These are phyloP conservation scores for Podospora fimiseda DNA, from an alignment of 495 filamentous ascomycete species.

Conservation along the genomic window DNA sequence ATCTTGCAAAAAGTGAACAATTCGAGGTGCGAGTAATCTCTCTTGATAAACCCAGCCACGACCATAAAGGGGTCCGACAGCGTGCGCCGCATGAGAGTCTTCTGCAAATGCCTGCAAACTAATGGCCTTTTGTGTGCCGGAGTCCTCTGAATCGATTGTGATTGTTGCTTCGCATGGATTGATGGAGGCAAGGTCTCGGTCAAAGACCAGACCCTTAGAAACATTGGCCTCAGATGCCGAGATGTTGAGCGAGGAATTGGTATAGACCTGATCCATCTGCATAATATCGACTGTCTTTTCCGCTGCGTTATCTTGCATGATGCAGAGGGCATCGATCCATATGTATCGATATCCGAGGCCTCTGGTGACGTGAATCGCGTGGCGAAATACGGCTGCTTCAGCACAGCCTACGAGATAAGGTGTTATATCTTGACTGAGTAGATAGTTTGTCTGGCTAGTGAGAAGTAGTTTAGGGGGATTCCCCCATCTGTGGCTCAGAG, in stretches of 20 bases:
- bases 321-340: constrained; percentile 25
- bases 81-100: background rate
- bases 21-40: constrained; percentile 5
- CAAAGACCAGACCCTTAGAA: constrained; percentile 1
- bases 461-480: background rate
- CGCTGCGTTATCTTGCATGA: constrained; percentile 16
- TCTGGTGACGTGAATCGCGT: constrained; percentile 6
- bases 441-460: background rate
- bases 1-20: constrained; percentile 1
- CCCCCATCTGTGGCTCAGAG: constrained; percentile 6
- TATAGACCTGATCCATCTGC: constrained; percentile 14
- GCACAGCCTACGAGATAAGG: background rate
- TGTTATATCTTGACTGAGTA: background rate
- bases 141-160: background rate
- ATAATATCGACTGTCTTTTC: constrained; percentile 16
- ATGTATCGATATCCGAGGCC: constrained; percentile 15
- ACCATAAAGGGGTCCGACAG: constrained; percentile 3
- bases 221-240: background rate
- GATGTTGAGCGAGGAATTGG: constrained; percentile 11
- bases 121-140: background rate
- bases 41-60: constrained; percentile 14
- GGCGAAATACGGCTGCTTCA: constrained; percentile 6
- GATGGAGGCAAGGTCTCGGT: background rate
- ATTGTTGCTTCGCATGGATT: background rate
- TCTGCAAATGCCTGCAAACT: constrained; percentile 3